These are phyloP conservation scores for Wickerhamomyces sydowiorum DNA, from an alignment of 805 yeast genomes.

Conservation along the genomic window DNA sequence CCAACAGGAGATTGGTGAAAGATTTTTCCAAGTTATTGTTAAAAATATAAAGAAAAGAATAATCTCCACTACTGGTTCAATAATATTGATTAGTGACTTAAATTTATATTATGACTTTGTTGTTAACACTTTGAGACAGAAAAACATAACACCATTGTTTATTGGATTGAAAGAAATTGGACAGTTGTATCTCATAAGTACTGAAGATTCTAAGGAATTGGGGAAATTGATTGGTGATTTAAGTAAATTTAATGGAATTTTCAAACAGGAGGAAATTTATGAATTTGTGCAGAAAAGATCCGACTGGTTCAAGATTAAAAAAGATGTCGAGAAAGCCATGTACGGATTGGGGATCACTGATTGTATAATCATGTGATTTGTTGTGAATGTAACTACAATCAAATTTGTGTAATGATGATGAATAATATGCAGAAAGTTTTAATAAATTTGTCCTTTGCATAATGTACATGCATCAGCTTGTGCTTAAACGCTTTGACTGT, in stretches of 20 bases:
- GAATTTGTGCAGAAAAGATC: conserved; percentile 83
- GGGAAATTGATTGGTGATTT: conserved; percentile 82
- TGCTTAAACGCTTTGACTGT: too few relatives aligned
- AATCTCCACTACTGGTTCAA: conserved; percentile 78
- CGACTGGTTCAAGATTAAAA: conserved; percentile 77
- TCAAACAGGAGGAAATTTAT: conserved; percentile 90
- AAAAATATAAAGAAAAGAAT: conserved; percentile 70
- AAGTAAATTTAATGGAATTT: conserved; percentile 81
- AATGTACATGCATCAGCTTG: too few relatives aligned
- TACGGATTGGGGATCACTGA: conserved; percentile 84
- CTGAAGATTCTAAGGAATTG: conserved; percentile 72
- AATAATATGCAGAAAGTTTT: too few relatives aligned
- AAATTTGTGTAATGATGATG: too few relatives aligned
- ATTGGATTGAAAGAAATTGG: conserved; percentile 81
- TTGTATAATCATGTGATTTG: conserved; percentile 60
- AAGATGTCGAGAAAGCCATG: conserved; percentile 89
- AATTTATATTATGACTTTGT: conserved; percentile 76
- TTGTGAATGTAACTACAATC: too few relatives aligned
- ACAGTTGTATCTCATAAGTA: conserved; percentile 68
- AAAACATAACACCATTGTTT: conserved; percentile 68
- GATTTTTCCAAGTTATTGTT: conserved; percentile 72
- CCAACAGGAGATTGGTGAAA: conserved; percentile 87
- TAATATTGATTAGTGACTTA: conserved; percentile 73
- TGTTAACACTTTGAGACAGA: conserved; percentile 48
- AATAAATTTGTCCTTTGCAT: too few relatives aligned